Evolutionary conservation across 495 filamentous ascomycete species (phyloP).

Genomic region (Entonaema liquescens): DNA sequence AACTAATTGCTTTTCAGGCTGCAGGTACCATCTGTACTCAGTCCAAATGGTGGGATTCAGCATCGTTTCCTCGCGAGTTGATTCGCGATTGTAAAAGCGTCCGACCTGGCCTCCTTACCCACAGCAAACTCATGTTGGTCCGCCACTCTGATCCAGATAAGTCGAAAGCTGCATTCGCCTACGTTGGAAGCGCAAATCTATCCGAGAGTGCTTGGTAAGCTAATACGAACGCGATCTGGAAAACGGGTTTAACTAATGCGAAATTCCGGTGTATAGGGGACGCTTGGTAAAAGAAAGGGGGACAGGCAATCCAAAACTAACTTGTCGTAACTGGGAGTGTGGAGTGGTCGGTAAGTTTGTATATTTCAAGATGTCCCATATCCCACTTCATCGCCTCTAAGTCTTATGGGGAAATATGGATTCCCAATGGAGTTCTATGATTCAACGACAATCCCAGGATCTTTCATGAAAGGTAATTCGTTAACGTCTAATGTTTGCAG

Average conservation of each 20-base stretch:
- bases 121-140: constrained; percentile 85
- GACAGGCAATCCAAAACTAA: constrained; percentile 74
- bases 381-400: constrained; percentile 22
- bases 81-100: constrained; percentile 78
- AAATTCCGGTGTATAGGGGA: constrained; percentile 60
- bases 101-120: constrained; percentile 77
- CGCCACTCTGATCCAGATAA: constrained; percentile 48
- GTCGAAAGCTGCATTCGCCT: constrained; percentile 69
- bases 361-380: constrained; percentile 19
- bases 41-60: constrained; percentile 69
- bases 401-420: not conserved
- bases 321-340: constrained; percentile 95
- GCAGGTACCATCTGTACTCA: constrained; percentile 87
- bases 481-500: constrained; percentile 14
- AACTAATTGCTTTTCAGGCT: constrained; percentile 43
- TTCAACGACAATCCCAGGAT: not conserved
- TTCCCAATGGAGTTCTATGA: not conserved
- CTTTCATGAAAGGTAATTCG: constrained; percentile 3
- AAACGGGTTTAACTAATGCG: constrained; percentile 2
- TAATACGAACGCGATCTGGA: constrained; percentile 13
- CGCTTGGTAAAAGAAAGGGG: constrained; percentile 71
- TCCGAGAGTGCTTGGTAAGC: constrained; percentile 90
- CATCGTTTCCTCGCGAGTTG: constrained; percentile 72
- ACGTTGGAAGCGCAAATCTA: constrained; percentile 91
- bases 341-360: constrained; percentile 70